These are phyloP conservation scores for Escallonia rubra DNA, from an alignment of 129 eudicot species.

Conservation along the genomic window DNA sequence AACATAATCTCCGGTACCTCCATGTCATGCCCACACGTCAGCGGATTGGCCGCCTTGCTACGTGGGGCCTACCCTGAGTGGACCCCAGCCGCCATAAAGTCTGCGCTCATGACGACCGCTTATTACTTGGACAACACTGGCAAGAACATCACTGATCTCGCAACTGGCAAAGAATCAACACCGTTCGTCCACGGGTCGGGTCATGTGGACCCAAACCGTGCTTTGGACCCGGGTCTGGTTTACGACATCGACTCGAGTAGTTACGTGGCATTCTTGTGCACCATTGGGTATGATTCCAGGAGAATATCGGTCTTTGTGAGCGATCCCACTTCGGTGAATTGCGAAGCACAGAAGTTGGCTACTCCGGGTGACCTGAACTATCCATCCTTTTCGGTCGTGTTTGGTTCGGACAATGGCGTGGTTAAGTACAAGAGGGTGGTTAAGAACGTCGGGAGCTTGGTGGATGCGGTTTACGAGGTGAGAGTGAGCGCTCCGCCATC, in stretches of 20 bases:
- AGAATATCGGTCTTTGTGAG: conserved; percentile 56
- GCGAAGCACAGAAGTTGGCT: conserved; percentile 31
- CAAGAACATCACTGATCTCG: conserved; percentile 65
- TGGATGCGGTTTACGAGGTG: conserved; percentile 58
- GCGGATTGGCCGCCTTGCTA: conserved; percentile 82
- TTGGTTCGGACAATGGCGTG: conserved; percentile 26
- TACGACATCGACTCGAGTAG: conserved; percentile 56
- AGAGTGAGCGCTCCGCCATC: conserved; percentile 57
- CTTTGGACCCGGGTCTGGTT: conserved; percentile 77
- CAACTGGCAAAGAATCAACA: conserved; percentile 69
- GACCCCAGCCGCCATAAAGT: conserved; percentile 86
- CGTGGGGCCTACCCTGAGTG: conserved; percentile 67
- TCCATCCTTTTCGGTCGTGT: conserved; percentile 77
- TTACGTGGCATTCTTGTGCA: conserved; percentile 69
- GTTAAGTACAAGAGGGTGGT: conserved; percentile 71
- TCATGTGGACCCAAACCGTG: conserved; percentile 88
- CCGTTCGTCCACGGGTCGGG: conserved; percentile 93
- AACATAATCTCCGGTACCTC: conserved; percentile 94
- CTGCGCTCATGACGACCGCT: conserved; percentile 91
- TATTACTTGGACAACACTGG: conserved; percentile 65
- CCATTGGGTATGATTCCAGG: conserved; percentile 67
- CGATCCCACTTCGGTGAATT: conserved; percentile 52
- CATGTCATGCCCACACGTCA: conserved; percentile 97
- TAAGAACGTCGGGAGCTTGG: conserved; percentile 62
- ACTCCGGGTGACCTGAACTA: conserved; percentile 79